A percentile compares a stretch with the other conserved stretches of the same genome.
Evolutionary conservation across 768 basidiomycete species (phyloP).

Genomic region (Phallus indusiatus): DNA sequence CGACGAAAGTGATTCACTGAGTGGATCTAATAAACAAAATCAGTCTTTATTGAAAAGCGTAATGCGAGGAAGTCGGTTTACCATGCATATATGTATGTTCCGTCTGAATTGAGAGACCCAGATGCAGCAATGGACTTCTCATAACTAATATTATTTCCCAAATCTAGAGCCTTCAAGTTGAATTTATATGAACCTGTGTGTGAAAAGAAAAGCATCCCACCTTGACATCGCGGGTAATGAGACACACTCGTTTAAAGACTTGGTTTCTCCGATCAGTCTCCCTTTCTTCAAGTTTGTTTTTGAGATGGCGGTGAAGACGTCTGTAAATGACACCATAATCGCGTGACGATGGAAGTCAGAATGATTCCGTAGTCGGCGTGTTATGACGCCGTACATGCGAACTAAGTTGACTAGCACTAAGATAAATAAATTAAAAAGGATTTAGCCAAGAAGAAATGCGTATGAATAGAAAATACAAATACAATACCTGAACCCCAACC

Average conservation of each 20-base stretch:
- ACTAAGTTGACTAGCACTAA: constrained; percentile 75
- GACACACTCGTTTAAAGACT: constrained; percentile 55
- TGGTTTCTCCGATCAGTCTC: constrained; percentile 61
- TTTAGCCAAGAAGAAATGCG: background rate
- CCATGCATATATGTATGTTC: background rate
- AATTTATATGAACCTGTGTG: background rate
- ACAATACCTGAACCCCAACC: constrained; percentile 55
- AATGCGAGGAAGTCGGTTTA: background rate
- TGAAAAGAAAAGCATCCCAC: background rate
- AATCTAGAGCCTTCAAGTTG: constrained; percentile 19
- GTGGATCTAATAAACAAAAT: constrained; percentile 42
- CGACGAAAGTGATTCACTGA: constrained; percentile 72
- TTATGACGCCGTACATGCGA: constrained; percentile 82
- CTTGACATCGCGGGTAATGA: constrained; percentile 9
- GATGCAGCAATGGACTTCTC: constrained; percentile 1
- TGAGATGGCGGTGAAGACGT: constrained; percentile 14
- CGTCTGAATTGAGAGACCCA: background rate
- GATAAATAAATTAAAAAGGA: constrained; percentile 1
- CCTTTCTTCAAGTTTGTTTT: constrained; percentile 17
- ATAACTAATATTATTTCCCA: constrained; percentile 27
- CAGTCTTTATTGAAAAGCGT: background rate
- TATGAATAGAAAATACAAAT: too few species aligned
- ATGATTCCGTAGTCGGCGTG: constrained; percentile 71
- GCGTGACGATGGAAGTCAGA: constrained; percentile 63
- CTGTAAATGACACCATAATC: background rate